These are phyloP conservation scores for Leccinellum luteum DNA, from an alignment of 768 basidiomycete genomes.

Conservation along the genomic window DNA sequence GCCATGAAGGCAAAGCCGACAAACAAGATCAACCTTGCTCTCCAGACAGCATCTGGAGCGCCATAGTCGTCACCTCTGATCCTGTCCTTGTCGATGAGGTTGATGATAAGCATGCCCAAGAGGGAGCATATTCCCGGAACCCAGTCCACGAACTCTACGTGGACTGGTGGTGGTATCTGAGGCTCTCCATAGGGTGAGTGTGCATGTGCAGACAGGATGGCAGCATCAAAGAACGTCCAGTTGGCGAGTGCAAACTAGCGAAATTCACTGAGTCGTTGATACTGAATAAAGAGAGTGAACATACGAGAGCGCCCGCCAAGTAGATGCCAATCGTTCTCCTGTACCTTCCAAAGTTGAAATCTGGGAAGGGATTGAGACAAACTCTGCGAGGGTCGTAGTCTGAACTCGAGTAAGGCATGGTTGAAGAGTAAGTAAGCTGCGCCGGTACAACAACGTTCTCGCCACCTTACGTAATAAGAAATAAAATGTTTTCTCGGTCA, in stretches of 20 bases:
- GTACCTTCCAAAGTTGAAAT: conserved; percentile 69
- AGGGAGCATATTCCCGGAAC: conserved; percentile 93
- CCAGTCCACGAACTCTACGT: conserved; percentile 95
- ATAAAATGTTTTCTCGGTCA: too few relatives aligned
- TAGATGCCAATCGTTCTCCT: conserved; percentile 86
- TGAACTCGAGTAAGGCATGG: conserved; percentile 62
- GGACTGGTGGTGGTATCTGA: conserved; percentile 66
- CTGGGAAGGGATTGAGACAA: conserved; percentile 84
- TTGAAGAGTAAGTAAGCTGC: too few relatives aligned
- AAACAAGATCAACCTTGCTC: conserved; percentile 87
- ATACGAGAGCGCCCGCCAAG: conserved; percentile 84
- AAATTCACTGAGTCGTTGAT: neutral
- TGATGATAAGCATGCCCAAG: conserved; percentile 88
- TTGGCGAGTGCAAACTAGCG: conserved; percentile 87
- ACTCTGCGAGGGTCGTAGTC: conserved; percentile 86
- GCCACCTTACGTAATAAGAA: conserved; percentile 24
- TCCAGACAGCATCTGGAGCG: conserved; percentile 84
- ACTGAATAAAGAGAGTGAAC: conserved; percentile 31
- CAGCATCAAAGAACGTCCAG: conserved; percentile 94
- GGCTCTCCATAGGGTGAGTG: conserved; percentile 70
- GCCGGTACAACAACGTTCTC: too few relatives aligned
- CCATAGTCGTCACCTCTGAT: conserved; percentile 80
- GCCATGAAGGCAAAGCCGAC: conserved; percentile 98
- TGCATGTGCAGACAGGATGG: conserved; percentile 85
- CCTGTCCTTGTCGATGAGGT: conserved; percentile 92